Evolutionary conservation across 805 yeast genomes (phyloP).

Genomic region (Yamadazyma phyllophila): DNA sequence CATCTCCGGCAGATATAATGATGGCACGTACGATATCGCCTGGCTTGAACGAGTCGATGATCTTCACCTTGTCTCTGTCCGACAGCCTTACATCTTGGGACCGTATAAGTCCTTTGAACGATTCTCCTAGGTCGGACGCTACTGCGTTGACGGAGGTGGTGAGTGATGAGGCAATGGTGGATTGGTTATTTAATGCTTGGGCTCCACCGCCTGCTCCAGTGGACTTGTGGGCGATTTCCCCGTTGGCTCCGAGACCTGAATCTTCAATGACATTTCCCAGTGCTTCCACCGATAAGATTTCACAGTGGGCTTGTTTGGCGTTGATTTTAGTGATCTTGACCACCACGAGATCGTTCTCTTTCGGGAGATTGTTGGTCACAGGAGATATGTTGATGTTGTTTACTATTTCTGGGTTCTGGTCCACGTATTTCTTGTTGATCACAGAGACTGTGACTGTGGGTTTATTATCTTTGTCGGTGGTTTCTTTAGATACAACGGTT

Average conservation of each 20-base stretch:
- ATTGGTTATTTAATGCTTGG: slow-evolving; percentile 34
- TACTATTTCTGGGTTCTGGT: not conserved
- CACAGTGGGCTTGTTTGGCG: slow-evolving; percentile 71
- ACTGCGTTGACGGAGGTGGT: slow-evolving; percentile 33
- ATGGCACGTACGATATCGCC: slow-evolving; percentile 89
- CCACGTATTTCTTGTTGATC: slow-evolving; percentile 1
- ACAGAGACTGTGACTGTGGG: slow-evolving; percentile 12
- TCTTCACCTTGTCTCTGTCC: slow-evolving; percentile 82
- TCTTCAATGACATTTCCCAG: slow-evolving; percentile 57
- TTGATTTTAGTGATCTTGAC: slow-evolving; percentile 69
- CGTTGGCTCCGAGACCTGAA: slow-evolving; percentile 63
- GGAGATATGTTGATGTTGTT: slow-evolving; percentile 2
- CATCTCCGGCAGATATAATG: slow-evolving; percentile 89
- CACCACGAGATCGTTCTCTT: slow-evolving; percentile 79
- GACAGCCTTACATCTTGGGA: slow-evolving; percentile 88
- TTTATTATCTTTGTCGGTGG: slow-evolving; percentile 14
- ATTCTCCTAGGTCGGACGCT: slow-evolving; percentile 77
- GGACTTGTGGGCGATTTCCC: slow-evolving; percentile 36
- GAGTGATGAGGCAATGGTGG: slow-evolving; percentile 39
- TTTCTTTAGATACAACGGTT: slow-evolving; percentile 35
- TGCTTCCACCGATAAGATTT: slow-evolving; percentile 65
- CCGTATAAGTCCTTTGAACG: slow-evolving; percentile 81
- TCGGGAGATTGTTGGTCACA: slow-evolving; percentile 59
- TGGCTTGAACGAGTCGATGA: slow-evolving; percentile 77
- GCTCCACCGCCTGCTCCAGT: slow-evolving; percentile 55